Percentiles rank a stretch among this genome's conserved stretches.
Conservation (phyloP, 352 stramenopile species). For the Globisporangium camurandrum region DNA sequence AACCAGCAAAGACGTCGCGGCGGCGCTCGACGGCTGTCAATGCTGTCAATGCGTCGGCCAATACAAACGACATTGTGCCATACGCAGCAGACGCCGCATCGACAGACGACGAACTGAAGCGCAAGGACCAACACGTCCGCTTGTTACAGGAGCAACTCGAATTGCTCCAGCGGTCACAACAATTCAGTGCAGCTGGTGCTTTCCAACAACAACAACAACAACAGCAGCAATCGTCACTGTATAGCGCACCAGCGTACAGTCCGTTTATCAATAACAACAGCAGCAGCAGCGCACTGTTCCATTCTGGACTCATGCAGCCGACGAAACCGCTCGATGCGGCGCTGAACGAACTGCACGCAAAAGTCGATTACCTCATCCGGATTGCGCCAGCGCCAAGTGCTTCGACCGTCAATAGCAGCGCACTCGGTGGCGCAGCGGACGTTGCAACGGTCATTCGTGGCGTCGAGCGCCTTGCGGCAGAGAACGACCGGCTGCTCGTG, state of each 20-base stretch:
- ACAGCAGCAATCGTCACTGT: conserved; percentile 3
- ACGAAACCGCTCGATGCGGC: conserved; percentile 34
- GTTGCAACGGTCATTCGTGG: conserved; percentile 55
- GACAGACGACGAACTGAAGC: conserved; percentile 46
- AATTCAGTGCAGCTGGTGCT: conserved; percentile 15
- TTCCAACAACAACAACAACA: conserved; percentile 11
- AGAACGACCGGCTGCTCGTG: conserved; percentile 67
- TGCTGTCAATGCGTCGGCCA: conserved; percentile 10
- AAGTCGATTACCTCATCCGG: conserved; percentile 75
- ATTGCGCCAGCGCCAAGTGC: conserved; percentile 25
- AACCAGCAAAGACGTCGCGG: conserved; percentile 20
- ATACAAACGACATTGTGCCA: conserved; percentile 44
- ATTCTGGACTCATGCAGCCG: too few species aligned
- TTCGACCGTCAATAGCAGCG: conserved; percentile 1
- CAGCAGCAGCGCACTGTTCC: neutral
- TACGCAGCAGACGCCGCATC: conserved; percentile 29
- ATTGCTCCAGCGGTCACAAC: conserved; percentile 24
- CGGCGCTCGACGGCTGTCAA: conserved; percentile 25
- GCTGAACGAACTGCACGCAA: conserved; percentile 59
- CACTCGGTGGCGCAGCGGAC: conserved; percentile 33
- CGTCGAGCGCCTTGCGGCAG: conserved; percentile 57
- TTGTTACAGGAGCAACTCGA: conserved; percentile 51
- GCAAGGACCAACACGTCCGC: conserved; percentile 42
- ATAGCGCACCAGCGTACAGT: conserved; percentile 11
- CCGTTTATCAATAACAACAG: neutral